phyloP scores from a whole-genome alignment of 2,329 filamentous ascomycete genomes.

The Onygenales sp. region DNA sequence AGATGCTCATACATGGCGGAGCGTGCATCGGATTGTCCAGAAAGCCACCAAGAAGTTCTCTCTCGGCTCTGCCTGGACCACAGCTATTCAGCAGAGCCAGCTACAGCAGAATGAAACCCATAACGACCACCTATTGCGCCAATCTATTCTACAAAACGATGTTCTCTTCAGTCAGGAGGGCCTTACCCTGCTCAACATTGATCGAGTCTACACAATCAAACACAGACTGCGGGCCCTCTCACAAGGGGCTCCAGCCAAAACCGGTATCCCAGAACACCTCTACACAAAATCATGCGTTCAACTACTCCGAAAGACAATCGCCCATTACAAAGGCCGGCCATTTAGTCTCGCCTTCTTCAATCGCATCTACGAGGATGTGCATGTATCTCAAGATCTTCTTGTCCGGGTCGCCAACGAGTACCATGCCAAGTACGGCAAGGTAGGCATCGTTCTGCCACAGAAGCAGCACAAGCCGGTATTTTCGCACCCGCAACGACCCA shows the following conservation, averaged over 20 bases:
- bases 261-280: constrained; percentile 20
- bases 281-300: constrained; percentile 31
- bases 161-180: constrained; percentile 36
- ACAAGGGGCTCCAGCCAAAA: constrained; percentile 2
- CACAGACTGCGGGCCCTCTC: constrained; percentile 32
- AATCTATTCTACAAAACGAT: constrained; percentile 36
- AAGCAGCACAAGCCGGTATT: constrained; percentile 16
- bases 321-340: constrained; percentile 30
- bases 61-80: constrained; percentile 29
- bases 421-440: constrained; percentile 23
- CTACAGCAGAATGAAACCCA: constrained; percentile 19
- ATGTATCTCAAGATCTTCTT: constrained; percentile 28
- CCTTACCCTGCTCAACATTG: constrained; percentile 34
- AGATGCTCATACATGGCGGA: constrained; percentile 20
- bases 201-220: constrained; percentile 37
- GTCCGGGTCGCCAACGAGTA: constrained; percentile 27
- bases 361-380: constrained; percentile 33
- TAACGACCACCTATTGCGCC: constrained; percentile 29
- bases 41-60: constrained; percentile 30
- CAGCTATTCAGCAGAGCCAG: constrained; percentile 27
- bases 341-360: constrained; percentile 36
- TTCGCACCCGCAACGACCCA: constrained; percentile 6
- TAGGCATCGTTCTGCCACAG: constrained; percentile 29
- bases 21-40: constrained; percentile 24
- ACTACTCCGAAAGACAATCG: constrained; percentile 31